Evolutionary conservation across 2,329 filamentous ascomycete species (phyloP).

Genomic region (Alternaria brassicae): DNA sequence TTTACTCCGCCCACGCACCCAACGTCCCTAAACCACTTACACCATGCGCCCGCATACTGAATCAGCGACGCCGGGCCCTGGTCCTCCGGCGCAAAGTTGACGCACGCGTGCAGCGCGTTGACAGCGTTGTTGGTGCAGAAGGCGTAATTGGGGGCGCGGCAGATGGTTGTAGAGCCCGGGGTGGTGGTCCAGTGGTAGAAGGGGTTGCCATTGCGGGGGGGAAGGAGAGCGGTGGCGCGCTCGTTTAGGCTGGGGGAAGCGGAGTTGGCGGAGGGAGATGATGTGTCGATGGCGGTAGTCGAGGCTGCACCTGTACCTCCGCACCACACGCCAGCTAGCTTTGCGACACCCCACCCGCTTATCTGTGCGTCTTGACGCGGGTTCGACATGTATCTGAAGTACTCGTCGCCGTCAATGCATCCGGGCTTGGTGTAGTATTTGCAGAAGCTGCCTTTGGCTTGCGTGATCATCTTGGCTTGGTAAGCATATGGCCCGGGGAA

Average conservation of each 20-base stretch:
- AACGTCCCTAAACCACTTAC: slow-evolving; percentile 4
- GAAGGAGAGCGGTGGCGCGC: no score
- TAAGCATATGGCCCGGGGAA: neutral
- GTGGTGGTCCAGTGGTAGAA: neutral
- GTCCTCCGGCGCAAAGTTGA: slow-evolving; percentile 1
- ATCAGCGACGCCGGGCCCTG: neutral
- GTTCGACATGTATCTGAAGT: neutral
- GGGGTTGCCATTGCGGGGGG: neutral
- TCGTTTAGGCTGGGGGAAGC: no score
- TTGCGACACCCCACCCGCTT: neutral
- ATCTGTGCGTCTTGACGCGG: neutral
- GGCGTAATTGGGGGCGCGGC: neutral
- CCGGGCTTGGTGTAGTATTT: slow-evolving; percentile 5
- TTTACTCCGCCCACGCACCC: neutral
- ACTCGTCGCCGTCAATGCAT: neutral
- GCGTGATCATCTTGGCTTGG: neutral
- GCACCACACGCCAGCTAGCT: neutral
- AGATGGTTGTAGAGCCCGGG: neutral
- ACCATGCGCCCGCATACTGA: neutral
- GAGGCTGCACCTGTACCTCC: neutral
- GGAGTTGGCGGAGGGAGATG: no score
- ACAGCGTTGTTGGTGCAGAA: slow-evolving; percentile 3
- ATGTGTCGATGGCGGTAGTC: neutral
- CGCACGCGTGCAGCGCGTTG: slow-evolving; percentile 1
- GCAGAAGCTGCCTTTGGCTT: neutral